These are phyloP conservation scores for Chlamydomonas eustigma DNA, from an alignment of 139 green algal genomes.

Conservation along the genomic window DNA sequence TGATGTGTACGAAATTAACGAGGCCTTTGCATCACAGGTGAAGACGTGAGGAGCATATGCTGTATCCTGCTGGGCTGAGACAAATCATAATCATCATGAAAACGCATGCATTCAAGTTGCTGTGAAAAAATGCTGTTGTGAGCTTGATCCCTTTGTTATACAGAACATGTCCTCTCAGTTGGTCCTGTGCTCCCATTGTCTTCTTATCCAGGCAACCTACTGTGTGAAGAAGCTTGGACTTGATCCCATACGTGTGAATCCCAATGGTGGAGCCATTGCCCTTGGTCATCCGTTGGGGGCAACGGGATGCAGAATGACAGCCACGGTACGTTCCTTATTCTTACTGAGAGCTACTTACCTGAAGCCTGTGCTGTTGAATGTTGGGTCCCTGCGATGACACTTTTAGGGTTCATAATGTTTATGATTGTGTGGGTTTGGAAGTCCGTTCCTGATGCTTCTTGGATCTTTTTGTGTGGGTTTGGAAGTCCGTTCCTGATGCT, in stretches of 20 bases:
- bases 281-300: slow-evolving; percentile 93
- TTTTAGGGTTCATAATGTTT: background rate
- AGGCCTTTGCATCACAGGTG: slow-evolving; percentile 89
- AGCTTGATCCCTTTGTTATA: too few relatives aligned
- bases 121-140: too few relatives aligned
- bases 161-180: too few relatives aligned
- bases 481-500: too few relatives aligned
- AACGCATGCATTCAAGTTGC: too few relatives aligned
- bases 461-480: too few relatives aligned
- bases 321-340: slow-evolving; percentile 58
- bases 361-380: background rate
- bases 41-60: background rate
- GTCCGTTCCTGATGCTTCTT: too few relatives aligned
- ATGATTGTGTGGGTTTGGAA: background rate
- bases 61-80: too few relatives aligned
- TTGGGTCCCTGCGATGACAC: background rate
- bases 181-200: too few relatives aligned
- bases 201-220: slow-evolving; percentile 80
- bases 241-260: slow-evolving; percentile 88
- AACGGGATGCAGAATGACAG: slow-evolving; percentile 81
- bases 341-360: too few relatives aligned
- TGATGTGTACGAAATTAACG: slow-evolving; percentile 98
- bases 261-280: slow-evolving; percentile 96
- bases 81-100: too few relatives aligned
- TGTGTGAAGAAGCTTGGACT: slow-evolving; percentile 80